Evolutionary conservation across 116 monocot genomes (phyloP).

Genomic region (Posidonia oceanica): DNA sequence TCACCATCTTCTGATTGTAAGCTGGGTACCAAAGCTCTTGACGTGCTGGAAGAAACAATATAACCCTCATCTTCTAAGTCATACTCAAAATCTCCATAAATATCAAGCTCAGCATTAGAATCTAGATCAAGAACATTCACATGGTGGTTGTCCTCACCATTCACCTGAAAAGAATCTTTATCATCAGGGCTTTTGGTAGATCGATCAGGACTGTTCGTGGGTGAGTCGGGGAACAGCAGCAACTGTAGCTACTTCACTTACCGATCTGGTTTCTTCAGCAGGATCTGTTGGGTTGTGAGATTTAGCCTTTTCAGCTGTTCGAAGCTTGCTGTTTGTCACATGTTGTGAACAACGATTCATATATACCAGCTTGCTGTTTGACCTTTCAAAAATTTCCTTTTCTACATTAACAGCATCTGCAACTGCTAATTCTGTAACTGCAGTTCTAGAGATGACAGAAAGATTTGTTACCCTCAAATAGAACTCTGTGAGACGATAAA

Average conservation of each 20-base stretch:
- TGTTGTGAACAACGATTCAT: slow-evolving; percentile 70
- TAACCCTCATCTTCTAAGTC: slow-evolving; percentile 13
- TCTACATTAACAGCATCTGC: slow-evolving; percentile 94
- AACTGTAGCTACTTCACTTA: slow-evolving; percentile 8
- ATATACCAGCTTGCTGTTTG: slow-evolving; percentile 85
- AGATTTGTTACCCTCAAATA: slow-evolving; percentile 54
- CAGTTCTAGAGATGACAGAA: slow-evolving; percentile 33
- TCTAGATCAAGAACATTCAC: slow-evolving; percentile 13
- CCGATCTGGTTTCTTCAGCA: slow-evolving; percentile 7
- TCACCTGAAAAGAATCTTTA: slow-evolving; percentile 12
- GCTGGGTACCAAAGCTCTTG: slow-evolving; percentile 1
- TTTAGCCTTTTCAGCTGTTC: slow-evolving; percentile 8
- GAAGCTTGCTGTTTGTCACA: slow-evolving; percentile 13
- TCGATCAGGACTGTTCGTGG: slow-evolving; percentile 55
- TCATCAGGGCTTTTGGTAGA: slow-evolving; percentile 1
- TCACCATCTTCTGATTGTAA: slow-evolving; percentile 16
- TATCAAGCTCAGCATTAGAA: slow-evolving; percentile 12
- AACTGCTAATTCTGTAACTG: slow-evolving; percentile 77
- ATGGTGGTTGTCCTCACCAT: slow-evolving; percentile 4
- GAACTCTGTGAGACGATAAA: slow-evolving; percentile 74
- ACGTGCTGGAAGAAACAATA: slow-evolving; percentile 2
- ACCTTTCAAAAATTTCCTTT: slow-evolving; percentile 68
- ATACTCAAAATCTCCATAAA: slow-evolving; percentile 18
- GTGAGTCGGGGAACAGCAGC: slow-evolving; percentile 65
- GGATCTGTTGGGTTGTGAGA: slow-evolving; percentile 4